Conservation (phyloP, 2,329 filamentous ascomycete species). For the Hymenoscyphus infarciens region DNA sequence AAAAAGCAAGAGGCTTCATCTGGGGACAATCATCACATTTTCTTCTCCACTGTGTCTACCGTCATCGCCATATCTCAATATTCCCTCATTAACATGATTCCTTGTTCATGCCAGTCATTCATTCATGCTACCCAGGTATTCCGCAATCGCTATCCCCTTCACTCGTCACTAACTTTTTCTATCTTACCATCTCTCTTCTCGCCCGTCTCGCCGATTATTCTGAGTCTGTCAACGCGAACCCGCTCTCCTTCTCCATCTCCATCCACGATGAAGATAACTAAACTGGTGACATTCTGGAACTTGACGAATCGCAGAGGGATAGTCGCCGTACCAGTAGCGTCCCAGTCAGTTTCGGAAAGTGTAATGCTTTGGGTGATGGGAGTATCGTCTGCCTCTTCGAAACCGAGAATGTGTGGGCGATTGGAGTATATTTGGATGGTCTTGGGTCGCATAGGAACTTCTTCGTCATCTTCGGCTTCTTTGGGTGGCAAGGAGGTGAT, state of each 20-base stretch:
- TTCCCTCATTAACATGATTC: constrained; percentile 6
- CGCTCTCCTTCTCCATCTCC: constrained; percentile 81
- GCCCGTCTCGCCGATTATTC: constrained; percentile 82
- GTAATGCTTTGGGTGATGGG: constrained; percentile 76
- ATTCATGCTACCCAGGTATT: neutral
- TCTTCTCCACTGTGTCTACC: neutral
- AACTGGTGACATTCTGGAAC: constrained; percentile 87
- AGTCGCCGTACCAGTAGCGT: constrained; percentile 68
- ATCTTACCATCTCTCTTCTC: constrained; percentile 91
- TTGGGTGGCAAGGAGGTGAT: constrained; percentile 73
- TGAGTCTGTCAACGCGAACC: constrained; percentile 74
- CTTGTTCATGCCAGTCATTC: neutral
- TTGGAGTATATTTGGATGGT: constrained; percentile 86
- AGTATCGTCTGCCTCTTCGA: constrained; percentile 89
- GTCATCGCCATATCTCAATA: neutral
- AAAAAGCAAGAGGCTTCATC: neutral
- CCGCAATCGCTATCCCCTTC: constrained; percentile 43
- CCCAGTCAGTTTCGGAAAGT: constrained; percentile 76
- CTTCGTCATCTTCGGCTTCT: constrained; percentile 57
- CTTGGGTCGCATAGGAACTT: constrained; percentile 74
- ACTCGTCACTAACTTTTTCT: constrained; percentile 85
- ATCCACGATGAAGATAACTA: constrained; percentile 86
- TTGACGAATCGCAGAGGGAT: constrained; percentile 85
- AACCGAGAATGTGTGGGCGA: constrained; percentile 83
- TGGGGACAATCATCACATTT: neutral